Percentiles rank a stretch among this genome's conserved stretches.
These are phyloP conservation scores for Penstemon davidsonii DNA, from an alignment of 257 asterid genomes.

Conservation along the genomic window DNA sequence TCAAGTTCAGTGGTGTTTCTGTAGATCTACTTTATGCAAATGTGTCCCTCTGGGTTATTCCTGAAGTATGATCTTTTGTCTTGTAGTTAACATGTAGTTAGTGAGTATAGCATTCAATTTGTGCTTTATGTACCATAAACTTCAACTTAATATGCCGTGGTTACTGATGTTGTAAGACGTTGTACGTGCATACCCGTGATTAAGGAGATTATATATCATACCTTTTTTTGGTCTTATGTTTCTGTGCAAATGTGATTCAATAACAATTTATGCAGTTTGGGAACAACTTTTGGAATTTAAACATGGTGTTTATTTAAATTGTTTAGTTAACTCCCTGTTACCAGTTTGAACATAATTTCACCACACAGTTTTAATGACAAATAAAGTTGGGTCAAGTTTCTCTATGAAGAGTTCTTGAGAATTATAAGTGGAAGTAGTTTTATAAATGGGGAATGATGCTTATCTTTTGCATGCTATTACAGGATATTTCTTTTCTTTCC, in stretches of 20 bases:
- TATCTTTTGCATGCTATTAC: background rate
- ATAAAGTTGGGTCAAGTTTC: background rate
- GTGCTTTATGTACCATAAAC: constrained; percentile 10
- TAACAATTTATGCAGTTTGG: background rate
- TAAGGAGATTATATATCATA: background rate
- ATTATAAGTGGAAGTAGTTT: background rate
- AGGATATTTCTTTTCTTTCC: background rate
- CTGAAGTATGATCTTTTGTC: constrained; percentile 57
- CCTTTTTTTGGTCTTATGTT: background rate
- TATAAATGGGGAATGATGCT: background rate
- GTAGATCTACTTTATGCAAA: constrained; percentile 85
- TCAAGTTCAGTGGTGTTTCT: constrained; percentile 78
- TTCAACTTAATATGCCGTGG: background rate
- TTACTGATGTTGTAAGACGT: constrained; percentile 17
- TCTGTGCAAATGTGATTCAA: background rate
- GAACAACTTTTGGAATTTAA: background rate
- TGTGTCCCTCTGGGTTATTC: constrained; percentile 72
- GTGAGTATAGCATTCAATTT: background rate
- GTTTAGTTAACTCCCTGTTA: background rate
- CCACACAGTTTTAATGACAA: background rate
- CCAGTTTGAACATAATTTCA: background rate
- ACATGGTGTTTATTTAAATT: background rate
- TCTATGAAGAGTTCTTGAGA: background rate
- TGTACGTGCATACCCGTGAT: background rate
- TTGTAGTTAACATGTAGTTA: background rate